phyloP scores from a whole-genome alignment of 106 monocot species.

The Apostasia ramifera region DNA sequence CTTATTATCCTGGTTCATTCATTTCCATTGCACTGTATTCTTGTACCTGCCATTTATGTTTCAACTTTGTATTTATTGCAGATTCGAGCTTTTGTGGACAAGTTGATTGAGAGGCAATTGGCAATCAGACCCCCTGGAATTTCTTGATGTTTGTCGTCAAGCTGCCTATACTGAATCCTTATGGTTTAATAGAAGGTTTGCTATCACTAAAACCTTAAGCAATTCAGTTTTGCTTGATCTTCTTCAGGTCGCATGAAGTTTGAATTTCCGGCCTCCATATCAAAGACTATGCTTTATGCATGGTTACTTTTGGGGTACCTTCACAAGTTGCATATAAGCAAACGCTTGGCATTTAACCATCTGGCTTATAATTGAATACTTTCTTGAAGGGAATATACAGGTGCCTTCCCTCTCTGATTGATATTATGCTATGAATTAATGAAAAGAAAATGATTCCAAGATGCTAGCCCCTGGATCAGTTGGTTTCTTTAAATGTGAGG shows the following conservation, averaged over 20 bases:
- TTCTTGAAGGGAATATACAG: neutral
- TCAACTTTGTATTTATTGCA: constrained; percentile 22
- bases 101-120: constrained; percentile 78
- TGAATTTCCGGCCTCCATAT: neutral
- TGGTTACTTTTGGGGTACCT: neutral
- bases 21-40: too few relatives aligned
- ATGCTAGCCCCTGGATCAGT: neutral
- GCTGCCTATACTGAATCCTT: neutral
- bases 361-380: neutral
- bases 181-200: neutral
- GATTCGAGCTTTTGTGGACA: constrained; percentile 90
- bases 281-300: neutral
- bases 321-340: neutral
- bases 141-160: constrained; percentile 18
- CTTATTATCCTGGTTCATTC: too few relatives aligned
- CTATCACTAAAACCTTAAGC: neutral
- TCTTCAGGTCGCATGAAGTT: neutral
- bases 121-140: constrained; percentile 31
- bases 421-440: neutral
- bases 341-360: neutral
- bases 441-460: constrained; percentile 1
- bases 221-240: neutral
- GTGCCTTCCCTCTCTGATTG: neutral
- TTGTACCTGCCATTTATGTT: too few relatives aligned
- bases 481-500: neutral